Conservation (phyloP, 2,329 filamentous ascomycete species). For the Colletotrichum sp. region DNA sequence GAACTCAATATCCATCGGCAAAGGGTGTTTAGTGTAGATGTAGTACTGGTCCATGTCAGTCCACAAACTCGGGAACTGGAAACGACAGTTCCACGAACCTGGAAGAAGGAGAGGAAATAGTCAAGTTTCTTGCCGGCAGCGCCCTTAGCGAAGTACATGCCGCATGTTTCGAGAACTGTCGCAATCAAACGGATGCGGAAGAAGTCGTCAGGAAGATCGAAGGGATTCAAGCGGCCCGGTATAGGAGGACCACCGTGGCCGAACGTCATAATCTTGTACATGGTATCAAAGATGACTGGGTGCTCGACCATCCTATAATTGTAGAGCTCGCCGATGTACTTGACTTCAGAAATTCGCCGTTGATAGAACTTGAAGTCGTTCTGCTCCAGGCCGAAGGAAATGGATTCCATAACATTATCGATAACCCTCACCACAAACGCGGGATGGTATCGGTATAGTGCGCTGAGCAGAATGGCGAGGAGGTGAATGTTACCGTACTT, state of each 20-base stretch:
- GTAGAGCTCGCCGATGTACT: constrained; percentile 95
- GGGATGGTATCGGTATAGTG: constrained; percentile 89
- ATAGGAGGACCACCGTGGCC: constrained; percentile 87
- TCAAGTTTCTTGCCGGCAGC: constrained; percentile 96
- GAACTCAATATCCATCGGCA: constrained; percentile 98
- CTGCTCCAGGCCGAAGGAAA: constrained; percentile 86
- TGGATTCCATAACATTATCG: constrained; percentile 87
- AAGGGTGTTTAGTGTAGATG: constrained; percentile 83
- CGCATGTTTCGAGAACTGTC: constrained; percentile 91
- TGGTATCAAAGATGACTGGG: constrained; percentile 89
- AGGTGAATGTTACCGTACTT: constrained; percentile 97
- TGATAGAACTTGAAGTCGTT: constrained; percentile 99
- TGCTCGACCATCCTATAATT: constrained; percentile 98
- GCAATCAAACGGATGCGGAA: constrained; percentile 93
- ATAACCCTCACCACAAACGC: constrained; percentile 91
- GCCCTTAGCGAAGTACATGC: constrained; percentile 94
- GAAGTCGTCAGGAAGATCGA: constrained; percentile 92
- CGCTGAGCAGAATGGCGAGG: constrained; percentile 85
- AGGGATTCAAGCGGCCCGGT: constrained; percentile 75
- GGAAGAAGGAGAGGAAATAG: constrained; percentile 95
- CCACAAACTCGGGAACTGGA: background rate
- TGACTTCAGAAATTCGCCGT: constrained; percentile 91
- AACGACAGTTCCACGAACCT: constrained; percentile 51
- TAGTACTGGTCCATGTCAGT: constrained; percentile 71
- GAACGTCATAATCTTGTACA: constrained; percentile 94